Evolutionary conservation across 768 basidiomycete genomes (phyloP), one percentile per base, ranked within the genome.

Genomic region (Xanthoconium purpureum): DNA sequence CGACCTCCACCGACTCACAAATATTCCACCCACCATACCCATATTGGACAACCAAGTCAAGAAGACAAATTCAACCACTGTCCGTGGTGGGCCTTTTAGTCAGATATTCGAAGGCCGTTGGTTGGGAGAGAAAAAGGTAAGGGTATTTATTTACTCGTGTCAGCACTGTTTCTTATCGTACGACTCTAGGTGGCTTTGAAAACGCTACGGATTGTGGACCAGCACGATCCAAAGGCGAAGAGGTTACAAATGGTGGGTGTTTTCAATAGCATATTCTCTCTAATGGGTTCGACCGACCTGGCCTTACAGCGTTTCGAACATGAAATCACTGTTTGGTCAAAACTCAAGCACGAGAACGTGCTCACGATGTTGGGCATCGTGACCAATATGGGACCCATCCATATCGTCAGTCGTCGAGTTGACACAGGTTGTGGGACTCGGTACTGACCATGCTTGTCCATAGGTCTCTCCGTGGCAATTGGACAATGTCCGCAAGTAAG

Each of bases 401-500:
- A 83, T 60, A 81, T 80, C 65, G 83, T 75, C 63, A 14, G 68
- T 55, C 33, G 39, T 40, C 30, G 6, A 10, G 14, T 33, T 10
- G 10, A 44, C 53, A 0, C n/a, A 33, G 10, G 18, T 37, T 49
- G 52, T 54, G 17, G 10, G 33, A 52, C 6, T 3, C 32, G 15
- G 6, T 17, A 6, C 36, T 54, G 38, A 55, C 39, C 50, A n/a
- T 14, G 28, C 35, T 47, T 50, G 20, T 42, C 37, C 29, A 36
- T 47, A 84, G 82, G 82, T 85, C 33, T 84, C 84, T 11, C 81
- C 83, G 6, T 85, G 84, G 84, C 82, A 84, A 70, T 73, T 76
- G 36, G 77, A 83, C 60, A 82, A 84, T 62, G 77, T 83, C 18
- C 71, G 79, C 1, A 77, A 79, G 84, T 82, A 60, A 54, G 75